phyloP scores from a whole-genome alignment of 306 rosid species.

The Astragalus membranaceus region DNA sequence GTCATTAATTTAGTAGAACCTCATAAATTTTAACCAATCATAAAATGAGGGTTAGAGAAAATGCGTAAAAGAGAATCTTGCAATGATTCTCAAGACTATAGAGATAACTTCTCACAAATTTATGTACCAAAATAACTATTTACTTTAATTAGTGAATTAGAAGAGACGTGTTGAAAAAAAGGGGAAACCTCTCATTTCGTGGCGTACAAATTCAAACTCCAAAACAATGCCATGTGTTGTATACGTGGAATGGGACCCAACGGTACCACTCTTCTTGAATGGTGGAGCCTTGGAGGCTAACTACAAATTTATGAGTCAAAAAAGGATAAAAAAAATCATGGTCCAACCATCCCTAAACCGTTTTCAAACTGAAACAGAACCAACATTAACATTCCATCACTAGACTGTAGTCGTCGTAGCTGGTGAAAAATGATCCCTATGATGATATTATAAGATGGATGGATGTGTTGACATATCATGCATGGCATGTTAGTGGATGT shows the following conservation, averaged over 20 bases:
- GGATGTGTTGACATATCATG: neutral
- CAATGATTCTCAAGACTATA: no score
- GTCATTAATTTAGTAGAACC: no score
- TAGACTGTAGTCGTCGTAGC: neutral
- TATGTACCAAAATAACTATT: neutral
- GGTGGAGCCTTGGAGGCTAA: constrained; percentile 35
- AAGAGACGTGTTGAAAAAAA: constrained; percentile 37
- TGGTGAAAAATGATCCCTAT: neutral
- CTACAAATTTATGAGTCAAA: constrained; percentile 6
- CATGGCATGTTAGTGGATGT: neutral
- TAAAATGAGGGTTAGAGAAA: no score
- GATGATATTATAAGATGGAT: neutral
- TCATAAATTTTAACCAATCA: no score
- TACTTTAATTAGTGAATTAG: neutral
- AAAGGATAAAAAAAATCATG: neutral
- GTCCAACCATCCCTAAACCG: constrained; percentile 4
- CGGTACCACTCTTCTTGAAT: constrained; percentile 9
- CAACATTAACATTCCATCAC: neutral
- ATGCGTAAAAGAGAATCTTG: no score
- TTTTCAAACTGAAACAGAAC: constrained; percentile 16
- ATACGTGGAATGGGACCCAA: constrained; percentile 64
- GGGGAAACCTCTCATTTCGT: constrained; percentile 14
- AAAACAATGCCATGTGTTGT: constrained; percentile 31
- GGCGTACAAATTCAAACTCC: constrained; percentile 51
- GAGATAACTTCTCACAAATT: no score